These are phyloP conservation scores for Sextonia rubra DNA, from an alignment of 164 flowering plant species.

Conservation along the genomic window DNA sequence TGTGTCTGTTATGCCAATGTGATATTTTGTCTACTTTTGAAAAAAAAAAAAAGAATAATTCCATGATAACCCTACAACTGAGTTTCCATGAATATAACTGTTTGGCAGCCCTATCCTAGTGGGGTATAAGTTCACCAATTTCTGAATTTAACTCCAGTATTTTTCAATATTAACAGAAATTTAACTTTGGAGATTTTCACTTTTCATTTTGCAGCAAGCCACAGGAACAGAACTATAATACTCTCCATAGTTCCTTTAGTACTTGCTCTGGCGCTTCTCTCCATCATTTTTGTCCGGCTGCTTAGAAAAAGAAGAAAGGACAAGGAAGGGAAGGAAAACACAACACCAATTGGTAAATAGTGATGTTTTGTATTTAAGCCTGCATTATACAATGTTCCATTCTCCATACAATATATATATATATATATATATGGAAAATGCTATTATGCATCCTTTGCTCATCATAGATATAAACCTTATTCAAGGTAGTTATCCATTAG, in stretches of 20 bases:
- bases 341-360: neutral
- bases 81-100: no score
- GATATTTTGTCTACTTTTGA: no score
- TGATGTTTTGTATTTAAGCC: neutral
- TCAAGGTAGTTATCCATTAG: neutral
- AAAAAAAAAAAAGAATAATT: no score
- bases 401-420: no score
- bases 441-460: no score
- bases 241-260: neutral
- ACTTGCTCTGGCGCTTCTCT: neutral
- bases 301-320: neutral
- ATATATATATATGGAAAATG: no score
- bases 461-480: no score
- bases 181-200: neutral
- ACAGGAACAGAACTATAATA: neutral
- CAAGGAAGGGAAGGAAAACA: neutral
- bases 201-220: neutral
- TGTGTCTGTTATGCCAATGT: no score
- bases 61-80: no score
- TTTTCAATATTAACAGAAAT: neutral
- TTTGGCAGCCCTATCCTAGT: no score
- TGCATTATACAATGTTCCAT: neutral
- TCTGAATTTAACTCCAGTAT: neutral
- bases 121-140: neutral
- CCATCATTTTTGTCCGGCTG: neutral